A percentile compares a stretch with the other conserved stretches of the same genome.
Evolutionary conservation across 495 filamentous ascomycete species (phyloP).

Genomic region (Oidiodendron maius): DNA sequence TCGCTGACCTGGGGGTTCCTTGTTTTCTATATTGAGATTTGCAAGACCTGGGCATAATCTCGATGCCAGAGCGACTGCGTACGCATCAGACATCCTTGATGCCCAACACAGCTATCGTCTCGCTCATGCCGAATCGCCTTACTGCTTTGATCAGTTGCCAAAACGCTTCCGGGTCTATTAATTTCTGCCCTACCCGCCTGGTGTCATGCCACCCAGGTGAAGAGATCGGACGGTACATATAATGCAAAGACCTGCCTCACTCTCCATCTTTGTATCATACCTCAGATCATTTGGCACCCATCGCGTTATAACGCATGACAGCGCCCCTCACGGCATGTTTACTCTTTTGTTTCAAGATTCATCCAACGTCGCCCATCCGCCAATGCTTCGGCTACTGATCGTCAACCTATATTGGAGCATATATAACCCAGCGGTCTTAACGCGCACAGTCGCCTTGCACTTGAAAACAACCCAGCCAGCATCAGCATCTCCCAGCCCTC

Average conservation of each 20-base stretch:
- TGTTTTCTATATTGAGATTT: slow-evolving; percentile 16
- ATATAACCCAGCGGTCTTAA: slow-evolving; percentile 22
- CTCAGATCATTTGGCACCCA: slow-evolving; percentile 18
- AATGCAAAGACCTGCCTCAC: slow-evolving; percentile 23
- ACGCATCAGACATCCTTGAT: slow-evolving; percentile 9
- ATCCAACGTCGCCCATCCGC: slow-evolving; percentile 3
- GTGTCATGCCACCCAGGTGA: too few species aligned
- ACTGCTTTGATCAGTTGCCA: slow-evolving; percentile 14
- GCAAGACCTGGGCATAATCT: slow-evolving; percentile 14
- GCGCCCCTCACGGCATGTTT: slow-evolving; percentile 24
- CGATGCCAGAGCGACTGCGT: slow-evolving; percentile 8
- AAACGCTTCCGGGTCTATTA: slow-evolving; percentile 20
- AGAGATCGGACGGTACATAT: slow-evolving; percentile 24
- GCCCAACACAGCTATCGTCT: slow-evolving; percentile 21
- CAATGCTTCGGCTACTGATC: slow-evolving; percentile 17
- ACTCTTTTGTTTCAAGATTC: slow-evolving; percentile 19
- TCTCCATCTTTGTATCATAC: slow-evolving; percentile 13
- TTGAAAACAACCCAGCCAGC: slow-evolving; percentile 20
- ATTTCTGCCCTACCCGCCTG: slow-evolving; percentile 17
- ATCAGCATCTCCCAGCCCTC: slow-evolving; percentile 17
- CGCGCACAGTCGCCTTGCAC: slow-evolving; percentile 20
- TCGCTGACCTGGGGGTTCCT: slow-evolving; percentile 13
- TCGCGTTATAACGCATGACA: slow-evolving; percentile 17
- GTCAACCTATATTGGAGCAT: slow-evolving; percentile 18
- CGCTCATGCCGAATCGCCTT: slow-evolving; percentile 19